Evolutionary conservation across 106 monocot species (phyloP).

Genomic region (Acorus gramineus): DNA sequence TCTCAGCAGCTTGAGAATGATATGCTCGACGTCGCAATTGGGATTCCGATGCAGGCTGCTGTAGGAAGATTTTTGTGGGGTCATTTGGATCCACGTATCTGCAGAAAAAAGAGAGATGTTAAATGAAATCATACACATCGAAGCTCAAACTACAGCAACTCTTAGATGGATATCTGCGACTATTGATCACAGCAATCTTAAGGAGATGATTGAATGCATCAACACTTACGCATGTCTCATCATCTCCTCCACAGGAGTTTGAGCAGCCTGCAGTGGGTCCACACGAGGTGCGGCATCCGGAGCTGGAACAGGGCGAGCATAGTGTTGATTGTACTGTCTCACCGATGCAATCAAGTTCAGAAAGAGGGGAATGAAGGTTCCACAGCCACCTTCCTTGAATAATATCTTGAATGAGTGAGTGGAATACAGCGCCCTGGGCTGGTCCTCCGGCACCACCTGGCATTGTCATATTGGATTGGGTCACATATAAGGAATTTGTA

Average conservation of each 20-base stretch:
- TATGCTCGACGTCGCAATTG: slow-evolving; percentile 72
- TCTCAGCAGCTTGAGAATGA: slow-evolving; percentile 48
- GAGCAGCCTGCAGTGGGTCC: slow-evolving; percentile 76
- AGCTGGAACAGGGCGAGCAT: slow-evolving; percentile 14
- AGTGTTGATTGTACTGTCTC: slow-evolving; percentile 55
- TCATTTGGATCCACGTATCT: slow-evolving; percentile 98
- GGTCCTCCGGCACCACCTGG: slow-evolving; percentile 80
- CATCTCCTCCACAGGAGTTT: slow-evolving; percentile 94
- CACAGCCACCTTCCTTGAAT: slow-evolving; percentile 97
- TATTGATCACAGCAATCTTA: too few species aligned
- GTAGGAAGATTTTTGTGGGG: slow-evolving; percentile 85
- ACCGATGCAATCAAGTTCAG: slow-evolving; percentile 78
- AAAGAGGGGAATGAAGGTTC: slow-evolving; percentile 88
- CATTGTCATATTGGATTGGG: too few species aligned
- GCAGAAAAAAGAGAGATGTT: slow-evolving; percentile 2
- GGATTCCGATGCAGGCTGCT: slow-evolving; percentile 76
- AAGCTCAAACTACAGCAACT: neutral
- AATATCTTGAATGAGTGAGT: slow-evolving; percentile 94
- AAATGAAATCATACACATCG: neutral
- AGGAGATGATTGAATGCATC: neutral
- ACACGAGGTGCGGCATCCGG: slow-evolving; percentile 20
- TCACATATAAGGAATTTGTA: too few species aligned
- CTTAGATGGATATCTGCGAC: neutral
- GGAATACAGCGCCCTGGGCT: slow-evolving; percentile 77
- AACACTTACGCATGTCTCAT: slow-evolving; percentile 85